Percentiles rank a stretch among this genome's conserved stretches.
Evolutionary conservation across 2,329 filamentous ascomycete genomes (phyloP).

Genomic region (Hypoxylon sp.): DNA sequence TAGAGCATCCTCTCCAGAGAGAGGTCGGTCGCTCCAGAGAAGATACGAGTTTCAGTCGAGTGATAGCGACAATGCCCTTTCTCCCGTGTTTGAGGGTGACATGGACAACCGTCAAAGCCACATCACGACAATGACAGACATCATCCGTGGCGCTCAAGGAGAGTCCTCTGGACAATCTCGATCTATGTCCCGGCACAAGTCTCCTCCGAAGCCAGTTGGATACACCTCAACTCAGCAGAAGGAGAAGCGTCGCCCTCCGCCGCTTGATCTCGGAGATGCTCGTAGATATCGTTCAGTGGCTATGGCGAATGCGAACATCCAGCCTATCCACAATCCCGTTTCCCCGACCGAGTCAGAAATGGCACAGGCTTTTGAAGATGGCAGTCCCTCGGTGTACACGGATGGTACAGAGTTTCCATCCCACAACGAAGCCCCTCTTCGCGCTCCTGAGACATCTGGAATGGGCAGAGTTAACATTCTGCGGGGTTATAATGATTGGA

Average conservation of each 20-base stretch:
- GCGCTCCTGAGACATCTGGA: constrained; percentile 15
- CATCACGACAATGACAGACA: constrained; percentile 48
- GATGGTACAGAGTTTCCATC: constrained; percentile 23
- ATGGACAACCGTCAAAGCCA: constrained; percentile 35
- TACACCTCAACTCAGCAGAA: constrained; percentile 1
- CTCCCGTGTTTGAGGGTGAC: constrained; percentile 33
- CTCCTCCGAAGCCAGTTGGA: constrained; percentile 28
- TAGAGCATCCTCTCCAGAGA: constrained; percentile 13
- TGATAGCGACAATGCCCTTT: constrained; percentile 17
- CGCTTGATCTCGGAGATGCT: constrained; percentile 40
- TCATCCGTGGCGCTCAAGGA: constrained; percentile 15
- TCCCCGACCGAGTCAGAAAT: constrained; percentile 22
- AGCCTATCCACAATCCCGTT: constrained; percentile 41
- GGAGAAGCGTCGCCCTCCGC: constrained; percentile 39
- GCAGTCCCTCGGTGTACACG: constrained; percentile 44
- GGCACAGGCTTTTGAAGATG: constrained; percentile 18
- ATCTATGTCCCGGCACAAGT: constrained; percentile 36
- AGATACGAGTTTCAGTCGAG: constrained; percentile 24
- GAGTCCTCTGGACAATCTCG: constrained; percentile 7
- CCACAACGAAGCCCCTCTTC: constrained; percentile 42
- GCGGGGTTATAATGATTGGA: constrained; percentile 45
- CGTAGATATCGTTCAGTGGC: constrained; percentile 30
- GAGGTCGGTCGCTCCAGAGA: constrained; percentile 24
- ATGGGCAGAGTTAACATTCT: constrained; percentile 40
- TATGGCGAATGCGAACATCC: constrained; percentile 23